Conservation (phyloP, 768 basidiomycete genomes). For the Termitomyces sp. region DNA sequence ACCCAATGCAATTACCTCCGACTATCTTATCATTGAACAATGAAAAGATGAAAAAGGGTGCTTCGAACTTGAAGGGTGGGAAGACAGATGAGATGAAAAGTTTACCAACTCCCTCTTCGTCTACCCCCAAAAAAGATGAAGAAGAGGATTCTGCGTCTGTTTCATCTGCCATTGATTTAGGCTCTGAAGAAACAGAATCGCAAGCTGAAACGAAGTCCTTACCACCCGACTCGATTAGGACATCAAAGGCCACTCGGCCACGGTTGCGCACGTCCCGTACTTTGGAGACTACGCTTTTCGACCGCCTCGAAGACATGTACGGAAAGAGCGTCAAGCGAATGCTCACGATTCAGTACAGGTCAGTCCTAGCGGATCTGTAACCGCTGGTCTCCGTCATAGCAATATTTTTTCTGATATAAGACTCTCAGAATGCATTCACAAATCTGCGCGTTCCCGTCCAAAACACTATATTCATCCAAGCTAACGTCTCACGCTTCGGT, state of each 20-base stretch:
- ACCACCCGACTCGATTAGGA: background rate
- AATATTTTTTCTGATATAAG: background rate
- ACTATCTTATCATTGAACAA: constrained; percentile 74
- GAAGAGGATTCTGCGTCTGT: background rate
- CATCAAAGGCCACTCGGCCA: constrained; percentile 14
- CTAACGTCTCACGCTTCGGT: constrained; percentile 73
- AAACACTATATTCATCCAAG: constrained; percentile 71
- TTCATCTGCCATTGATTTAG: background rate
- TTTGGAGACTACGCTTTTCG: constrained; percentile 88
- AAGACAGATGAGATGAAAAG: background rate
- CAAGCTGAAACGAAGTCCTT: background rate
- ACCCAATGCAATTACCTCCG: constrained; percentile 94
- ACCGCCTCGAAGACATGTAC: constrained; percentile 87
- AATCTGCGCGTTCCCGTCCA: constrained; percentile 85
- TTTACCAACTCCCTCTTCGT: background rate
- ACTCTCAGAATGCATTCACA: constrained; percentile 76
- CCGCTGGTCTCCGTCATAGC: no score
- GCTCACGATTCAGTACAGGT: constrained; percentile 90
- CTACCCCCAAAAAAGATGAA: background rate
- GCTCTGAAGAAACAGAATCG: background rate
- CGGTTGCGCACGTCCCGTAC: constrained; percentile 59
- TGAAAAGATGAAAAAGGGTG: constrained; percentile 18
- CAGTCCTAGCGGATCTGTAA: no score
- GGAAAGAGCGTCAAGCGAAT: constrained; percentile 80
- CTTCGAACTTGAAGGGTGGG: background rate